Percentiles rank a stretch among this genome's conserved stretches.
Evolutionary conservation across 768 basidiomycete species (phyloP).

Genomic region (Boletus eberwhitei): DNA sequence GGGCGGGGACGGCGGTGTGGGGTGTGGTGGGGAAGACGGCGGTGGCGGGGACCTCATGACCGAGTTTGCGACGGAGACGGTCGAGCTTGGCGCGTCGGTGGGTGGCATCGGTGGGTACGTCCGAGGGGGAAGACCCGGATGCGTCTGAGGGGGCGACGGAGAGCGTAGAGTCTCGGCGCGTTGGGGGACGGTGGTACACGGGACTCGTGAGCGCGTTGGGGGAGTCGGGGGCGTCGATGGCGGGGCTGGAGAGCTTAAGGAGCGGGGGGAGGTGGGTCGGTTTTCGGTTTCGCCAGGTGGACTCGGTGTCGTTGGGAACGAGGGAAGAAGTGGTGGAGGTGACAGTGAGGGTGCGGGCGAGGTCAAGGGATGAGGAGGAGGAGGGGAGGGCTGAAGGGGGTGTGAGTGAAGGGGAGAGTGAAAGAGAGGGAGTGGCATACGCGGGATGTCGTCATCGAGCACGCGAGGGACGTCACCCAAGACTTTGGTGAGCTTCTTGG

Average conservation of each 20-base stretch:
- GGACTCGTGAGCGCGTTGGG: not conserved
- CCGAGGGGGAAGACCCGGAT: constrained; percentile 26
- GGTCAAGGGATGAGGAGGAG: not conserved
- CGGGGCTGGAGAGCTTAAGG: constrained; percentile 14
- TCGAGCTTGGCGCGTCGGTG: constrained; percentile 60
- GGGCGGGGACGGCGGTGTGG: constrained; percentile 7
- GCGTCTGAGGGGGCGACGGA: constrained; percentile 16
- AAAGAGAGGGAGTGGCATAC: not conserved
- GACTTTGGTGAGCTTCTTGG: constrained; percentile 57
- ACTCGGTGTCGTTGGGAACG: constrained; percentile 5
- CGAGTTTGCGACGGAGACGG: constrained; percentile 56
- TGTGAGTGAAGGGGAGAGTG: not conserved
- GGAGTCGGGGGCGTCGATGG: constrained; percentile 2
- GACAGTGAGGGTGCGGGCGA: too few relatives aligned
- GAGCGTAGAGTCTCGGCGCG: constrained; percentile 19
- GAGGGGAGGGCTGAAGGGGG: not conserved
- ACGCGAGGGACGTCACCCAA: constrained; percentile 60
- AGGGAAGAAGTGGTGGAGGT: too few relatives aligned
- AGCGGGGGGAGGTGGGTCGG: constrained; percentile 28
- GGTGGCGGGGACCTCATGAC: constrained; percentile 57
- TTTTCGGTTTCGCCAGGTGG: constrained; percentile 26
- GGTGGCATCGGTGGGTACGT: constrained; percentile 35
- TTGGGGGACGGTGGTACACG: not conserved
- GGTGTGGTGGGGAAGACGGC: constrained; percentile 50
- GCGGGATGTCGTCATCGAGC: constrained; percentile 33